Evolutionary conservation across 169 alveolate genomes (phyloP).

Genomic region (Plasmodium billcollinsi): DNA sequence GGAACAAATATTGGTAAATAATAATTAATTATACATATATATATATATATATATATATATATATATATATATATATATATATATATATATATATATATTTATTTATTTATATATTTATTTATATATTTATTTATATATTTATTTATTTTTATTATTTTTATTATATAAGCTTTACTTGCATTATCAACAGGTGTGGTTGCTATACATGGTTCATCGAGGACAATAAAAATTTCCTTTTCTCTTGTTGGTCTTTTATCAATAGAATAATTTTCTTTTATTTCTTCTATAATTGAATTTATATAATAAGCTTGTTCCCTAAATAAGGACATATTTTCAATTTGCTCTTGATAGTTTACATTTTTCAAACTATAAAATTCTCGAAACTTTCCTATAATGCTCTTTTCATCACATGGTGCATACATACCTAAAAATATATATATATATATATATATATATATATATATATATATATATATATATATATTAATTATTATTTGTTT

Average conservation of each 20-base stretch:
- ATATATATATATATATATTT: too few species aligned
- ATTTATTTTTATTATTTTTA: not conserved
- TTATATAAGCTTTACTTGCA: slow-evolving; percentile 28
- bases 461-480: not conserved
- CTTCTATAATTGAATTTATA: slow-evolving; percentile 68
- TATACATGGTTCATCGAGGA: slow-evolving; percentile 73
- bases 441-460: not conserved
- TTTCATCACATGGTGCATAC: slow-evolving; percentile 73
- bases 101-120: not conserved
- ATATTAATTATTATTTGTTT: not conserved
- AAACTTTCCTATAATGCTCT: slow-evolving; percentile 53
- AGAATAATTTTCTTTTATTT: slow-evolving; percentile 58
- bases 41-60: not conserved
- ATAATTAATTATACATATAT: not conserved
- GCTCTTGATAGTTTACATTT: slow-evolving; percentile 75
- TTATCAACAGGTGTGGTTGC: slow-evolving; percentile 76
- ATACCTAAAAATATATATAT: slow-evolving; percentile 19
- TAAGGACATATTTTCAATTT: slow-evolving; percentile 74
- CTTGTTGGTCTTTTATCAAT: slow-evolving; percentile 9
- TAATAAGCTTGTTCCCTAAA: slow-evolving; percentile 75
- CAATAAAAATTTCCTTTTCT: slow-evolving; percentile 66
- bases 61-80: not conserved
- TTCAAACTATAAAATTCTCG: slow-evolving; percentile 75
- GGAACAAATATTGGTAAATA: not conserved
- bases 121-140: not conserved